A percentile compares a stretch with the other conserved stretches of the same genome.
These are phyloP conservation scores for Boletus hoseneyae DNA, from an alignment of 1,284 basidiomycete species.

Conservation along the genomic window DNA sequence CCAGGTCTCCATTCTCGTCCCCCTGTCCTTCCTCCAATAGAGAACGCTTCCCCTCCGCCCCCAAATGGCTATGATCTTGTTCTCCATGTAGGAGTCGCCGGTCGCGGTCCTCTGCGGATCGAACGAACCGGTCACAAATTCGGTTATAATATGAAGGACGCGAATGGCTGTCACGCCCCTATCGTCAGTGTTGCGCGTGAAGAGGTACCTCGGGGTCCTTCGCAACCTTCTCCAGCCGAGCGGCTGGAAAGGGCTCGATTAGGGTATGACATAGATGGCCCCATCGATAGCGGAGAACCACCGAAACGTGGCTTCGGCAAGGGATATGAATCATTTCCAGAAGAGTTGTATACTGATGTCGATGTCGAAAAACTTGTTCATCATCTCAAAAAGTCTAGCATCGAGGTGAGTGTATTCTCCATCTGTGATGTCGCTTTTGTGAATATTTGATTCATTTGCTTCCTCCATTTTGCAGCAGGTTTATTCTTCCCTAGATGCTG, in stretches of 20 bases:
- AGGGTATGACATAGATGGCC: conserved; percentile 28
- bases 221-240: conserved; percentile 35
- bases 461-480: conserved; percentile 45
- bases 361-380: conserved; percentile 50
- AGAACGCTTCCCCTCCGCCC: conserved; percentile 40
- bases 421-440: neutral
- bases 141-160: conserved; percentile 71
- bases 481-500: conserved; percentile 72
- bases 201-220: conserved; percentile 17
- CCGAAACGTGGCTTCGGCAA: conserved; percentile 50
- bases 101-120: conserved; percentile 60
- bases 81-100: conserved; percentile 68
- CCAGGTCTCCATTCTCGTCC: conserved; percentile 62
- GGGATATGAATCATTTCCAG: conserved; percentile 44
- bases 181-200: conserved; percentile 39
- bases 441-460: conserved; percentile 8
- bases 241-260: conserved; percentile 34
- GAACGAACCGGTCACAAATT: conserved; percentile 67
- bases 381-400: conserved; percentile 53
- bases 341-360: conserved; percentile 46
- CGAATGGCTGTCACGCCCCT: conserved; percentile 55
- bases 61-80: conserved; percentile 68
- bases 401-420: conserved; percentile 46
- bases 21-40: conserved; percentile 48
- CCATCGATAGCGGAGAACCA: conserved; percentile 29